Evolutionary conservation across 352 stramenopile genomes (phyloP).

Genomic region (Thalassiosira exigua): DNA sequence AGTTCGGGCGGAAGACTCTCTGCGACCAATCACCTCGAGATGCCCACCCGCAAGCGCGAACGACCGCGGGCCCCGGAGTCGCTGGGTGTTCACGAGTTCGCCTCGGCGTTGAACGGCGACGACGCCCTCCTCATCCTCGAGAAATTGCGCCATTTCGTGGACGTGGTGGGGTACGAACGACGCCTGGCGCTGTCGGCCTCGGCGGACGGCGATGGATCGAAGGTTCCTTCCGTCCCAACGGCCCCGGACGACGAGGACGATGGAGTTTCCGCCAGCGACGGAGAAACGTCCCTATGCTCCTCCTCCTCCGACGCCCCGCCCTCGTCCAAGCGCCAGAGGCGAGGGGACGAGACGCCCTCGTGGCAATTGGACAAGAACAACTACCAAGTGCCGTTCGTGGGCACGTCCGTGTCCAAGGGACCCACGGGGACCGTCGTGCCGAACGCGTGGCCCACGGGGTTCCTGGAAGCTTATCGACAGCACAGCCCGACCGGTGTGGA

Average conservation of each 20-base stretch:
- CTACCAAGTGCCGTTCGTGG: constrained; percentile 83
- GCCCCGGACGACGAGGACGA: constrained; percentile 23
- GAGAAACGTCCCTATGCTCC: background rate
- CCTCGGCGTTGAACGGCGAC: constrained; percentile 74
- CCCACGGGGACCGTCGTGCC: constrained; percentile 35
- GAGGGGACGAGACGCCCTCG: constrained; percentile 31
- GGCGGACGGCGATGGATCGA: constrained; percentile 18
- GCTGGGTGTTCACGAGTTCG: constrained; percentile 77
- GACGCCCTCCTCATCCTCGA: constrained; percentile 64
- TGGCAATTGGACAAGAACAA: constrained; percentile 77
- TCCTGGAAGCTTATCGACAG: constrained; percentile 74
- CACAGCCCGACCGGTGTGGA: constrained; percentile 73
- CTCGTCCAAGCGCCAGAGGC: constrained; percentile 46
- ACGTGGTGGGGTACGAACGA: constrained; percentile 53
- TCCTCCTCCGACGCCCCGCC: constrained; percentile 15
- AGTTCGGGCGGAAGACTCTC: too few relatives aligned
- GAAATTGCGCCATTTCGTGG: constrained; percentile 65
- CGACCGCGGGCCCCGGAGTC: constrained; percentile 18
- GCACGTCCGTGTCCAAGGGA: constrained; percentile 73
- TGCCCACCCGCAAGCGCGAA: constrained; percentile 9
- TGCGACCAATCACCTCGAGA: too few relatives aligned
- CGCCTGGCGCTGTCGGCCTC: constrained; percentile 25
- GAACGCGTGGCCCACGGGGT: constrained; percentile 74
- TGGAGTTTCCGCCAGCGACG: constrained; percentile 16
- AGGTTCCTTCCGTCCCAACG: constrained; percentile 3